phyloP scores from a whole-genome alignment of 441 rosid genomes.

The Raphanus hybrid region DNA sequence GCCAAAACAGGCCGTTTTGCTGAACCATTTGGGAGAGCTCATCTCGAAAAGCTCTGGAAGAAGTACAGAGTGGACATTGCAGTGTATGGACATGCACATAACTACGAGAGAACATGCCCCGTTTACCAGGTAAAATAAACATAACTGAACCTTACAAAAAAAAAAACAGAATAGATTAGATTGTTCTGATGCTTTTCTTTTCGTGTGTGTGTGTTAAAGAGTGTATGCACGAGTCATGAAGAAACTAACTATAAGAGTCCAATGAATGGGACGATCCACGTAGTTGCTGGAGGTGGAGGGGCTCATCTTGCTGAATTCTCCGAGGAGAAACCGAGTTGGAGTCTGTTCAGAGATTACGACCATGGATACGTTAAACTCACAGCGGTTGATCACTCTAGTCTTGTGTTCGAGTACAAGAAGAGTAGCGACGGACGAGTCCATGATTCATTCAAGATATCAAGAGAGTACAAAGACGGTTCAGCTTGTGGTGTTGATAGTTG shows the following conservation, averaged over 20 bases:
- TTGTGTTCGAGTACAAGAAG: constrained; percentile 81
- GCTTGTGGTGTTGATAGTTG: constrained; percentile 77
- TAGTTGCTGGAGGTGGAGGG: constrained; percentile 90
- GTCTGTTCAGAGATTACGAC: constrained; percentile 64
- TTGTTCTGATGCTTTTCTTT: background rate
- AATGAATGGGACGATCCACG: constrained; percentile 74
- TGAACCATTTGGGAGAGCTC: constrained; percentile 85
- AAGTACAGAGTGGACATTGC: constrained; percentile 88
- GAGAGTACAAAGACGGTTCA: constrained; percentile 70
- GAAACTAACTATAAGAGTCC: constrained; percentile 55
- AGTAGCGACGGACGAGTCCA: constrained; percentile 82
- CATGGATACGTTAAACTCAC: constrained; percentile 77
- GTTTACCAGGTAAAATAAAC: constrained; percentile 66
- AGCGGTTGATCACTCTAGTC: constrained; percentile 63
- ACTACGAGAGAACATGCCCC: constrained; percentile 87
- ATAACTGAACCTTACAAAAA: background rate
- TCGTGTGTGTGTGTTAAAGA: constrained; percentile 43
- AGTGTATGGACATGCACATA: constrained; percentile 78
- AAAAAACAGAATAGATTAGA: background rate
- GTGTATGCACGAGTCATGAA: constrained; percentile 65
- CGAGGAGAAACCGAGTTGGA: constrained; percentile 62
- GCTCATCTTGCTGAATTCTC: constrained; percentile 67
- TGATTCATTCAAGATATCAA: constrained; percentile 70
- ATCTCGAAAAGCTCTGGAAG: constrained; percentile 87
- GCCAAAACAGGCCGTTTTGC: constrained; percentile 68